Base-by-base conservation (phyloP, 2,329 filamentous ascomycete species). In the Aspergillus melleus region DNA sequence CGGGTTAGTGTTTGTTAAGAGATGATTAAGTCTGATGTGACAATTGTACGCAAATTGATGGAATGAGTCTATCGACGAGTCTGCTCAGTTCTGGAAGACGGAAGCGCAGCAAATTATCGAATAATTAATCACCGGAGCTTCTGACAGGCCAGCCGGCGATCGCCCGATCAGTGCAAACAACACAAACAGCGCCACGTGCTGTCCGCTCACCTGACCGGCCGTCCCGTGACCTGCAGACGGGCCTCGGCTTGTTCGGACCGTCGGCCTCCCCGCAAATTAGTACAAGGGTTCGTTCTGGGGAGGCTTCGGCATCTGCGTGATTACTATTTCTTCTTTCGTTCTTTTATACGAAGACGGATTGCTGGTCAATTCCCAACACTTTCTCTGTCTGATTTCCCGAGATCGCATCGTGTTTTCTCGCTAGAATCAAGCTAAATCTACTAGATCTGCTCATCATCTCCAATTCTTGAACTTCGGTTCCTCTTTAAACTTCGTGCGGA, bases 101-200 rank as follows among this genome's bases (percentile, higher is more conserved):
- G 36, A 42, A 42, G 36, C 12, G 36, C 36, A 42, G 16, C 6
- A 42, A 42, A 42, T 42, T n/a, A n/a, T 42, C 1, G 50, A 9
- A 29, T 29, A 29, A 62, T 58, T 63, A 59, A 66, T 64, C 61
- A 60, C 56, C 56, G 57, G 49, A 59, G 49, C 44, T 58, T 60
- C 52, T 51, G 57, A 54, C 52, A 50, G 49, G 58, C 54, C 54
- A 53, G 55, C 46, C 54, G 55, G 55, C 46, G 52, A 47, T 39
- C 26, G 22, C 12, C 24, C 50, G 39, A 47, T 39, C 10, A 4
- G 6, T 32, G 24, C 61, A 70, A 68, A 65, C 53, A 12, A 47
- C 32, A 50, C 66, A 70, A 70, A 70, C 57, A n/a, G 3, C 14
- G n/a, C 20, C 64, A 63, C 58, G 58, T 63, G 61, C 12, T 10